Evolutionary conservation across 345 rosid species (phyloP), one percentile per base, ranked within the genome.

Genomic region (Eucalyptus microcorys): DNA sequence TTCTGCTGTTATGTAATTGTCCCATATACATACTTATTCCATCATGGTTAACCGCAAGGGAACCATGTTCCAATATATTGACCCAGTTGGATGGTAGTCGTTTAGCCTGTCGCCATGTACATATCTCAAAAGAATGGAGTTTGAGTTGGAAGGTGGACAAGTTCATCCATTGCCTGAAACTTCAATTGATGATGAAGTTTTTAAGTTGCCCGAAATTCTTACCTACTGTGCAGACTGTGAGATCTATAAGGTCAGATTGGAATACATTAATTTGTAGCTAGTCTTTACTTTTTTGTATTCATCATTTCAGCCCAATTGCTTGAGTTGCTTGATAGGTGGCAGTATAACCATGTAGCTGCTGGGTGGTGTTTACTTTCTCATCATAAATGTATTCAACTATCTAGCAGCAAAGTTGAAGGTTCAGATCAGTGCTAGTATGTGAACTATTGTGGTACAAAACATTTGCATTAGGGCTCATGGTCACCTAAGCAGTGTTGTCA

Each of bases 1-100:
- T 89, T 96, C 98, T 52, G 95, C 98, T 2, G 96, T 94, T 89
- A 94, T 91, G 61, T 96, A 96, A 96, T 87, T 87, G 64, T 86
- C 88, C 84, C 45, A 32, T 85, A 49, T 30, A 37, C 4, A 52
- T 45, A 22, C 6, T 85, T 27, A 4, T 30, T 87, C 42, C 49
- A 10, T 88, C 80, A 43, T 89, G 91, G 87, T 71, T 32, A 52
- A 87, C 64, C 49, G 47, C 27, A 87, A 86, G 47, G 88, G 83
- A 10, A 83, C 87, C 45, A 27, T 71, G 66, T 3, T 22, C 50
- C 48, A 26, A 53, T 50, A 81, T 49, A 76, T 76, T 76, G 83
- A 76, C 83, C 47, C 27, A 40, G 83, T 37, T 37, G 83, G 47
- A 10, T 40, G 47, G 30, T 40, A 76, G 27, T 76, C 5, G 9